Conservation (phyloP, 2,329 filamentous ascomycete species). For the Pseudogymnoascus sp. region DNA sequence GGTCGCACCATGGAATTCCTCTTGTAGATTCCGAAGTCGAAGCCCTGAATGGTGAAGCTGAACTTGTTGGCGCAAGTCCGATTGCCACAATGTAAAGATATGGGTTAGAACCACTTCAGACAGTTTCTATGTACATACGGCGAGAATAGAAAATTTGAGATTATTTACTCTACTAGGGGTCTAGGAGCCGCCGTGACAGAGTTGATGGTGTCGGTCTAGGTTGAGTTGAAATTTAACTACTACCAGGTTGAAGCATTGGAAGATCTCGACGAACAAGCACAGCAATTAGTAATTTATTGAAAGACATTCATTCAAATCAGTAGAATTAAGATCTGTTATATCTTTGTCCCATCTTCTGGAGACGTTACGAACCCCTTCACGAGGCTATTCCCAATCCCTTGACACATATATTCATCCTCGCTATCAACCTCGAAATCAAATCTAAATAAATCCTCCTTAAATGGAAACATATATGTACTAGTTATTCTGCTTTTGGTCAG, state of each 20-base stretch:
- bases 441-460: slow-evolving; percentile 18
- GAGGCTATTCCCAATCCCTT: neutral
- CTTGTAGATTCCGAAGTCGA: slow-evolving; percentile 50
- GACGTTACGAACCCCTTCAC: neutral
- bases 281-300: neutral
- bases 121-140: neutral
- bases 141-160: neutral
- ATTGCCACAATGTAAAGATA: neutral
- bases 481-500: slow-evolving; percentile 14
- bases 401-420: slow-evolving; percentile 17
- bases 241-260: neutral
- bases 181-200: neutral
- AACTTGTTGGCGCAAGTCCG: slow-evolving; percentile 32
- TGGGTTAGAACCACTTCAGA: neutral
- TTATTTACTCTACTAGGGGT: neutral
- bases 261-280: neutral
- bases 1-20: slow-evolving; percentile 49
- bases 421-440: slow-evolving; percentile 20
- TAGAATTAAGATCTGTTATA: neutral
- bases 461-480: slow-evolving; percentile 17
- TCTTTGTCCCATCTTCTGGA: neutral
- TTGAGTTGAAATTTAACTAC: neutral
- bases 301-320: neutral
- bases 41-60: slow-evolving; percentile 47
- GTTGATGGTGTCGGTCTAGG: neutral